Percentiles rank a stretch among this genome's conserved stretches.
phyloP scores from a whole-genome alignment of 2,329 filamentous ascomycete species.

The Reticulascus tulasneorum region DNA sequence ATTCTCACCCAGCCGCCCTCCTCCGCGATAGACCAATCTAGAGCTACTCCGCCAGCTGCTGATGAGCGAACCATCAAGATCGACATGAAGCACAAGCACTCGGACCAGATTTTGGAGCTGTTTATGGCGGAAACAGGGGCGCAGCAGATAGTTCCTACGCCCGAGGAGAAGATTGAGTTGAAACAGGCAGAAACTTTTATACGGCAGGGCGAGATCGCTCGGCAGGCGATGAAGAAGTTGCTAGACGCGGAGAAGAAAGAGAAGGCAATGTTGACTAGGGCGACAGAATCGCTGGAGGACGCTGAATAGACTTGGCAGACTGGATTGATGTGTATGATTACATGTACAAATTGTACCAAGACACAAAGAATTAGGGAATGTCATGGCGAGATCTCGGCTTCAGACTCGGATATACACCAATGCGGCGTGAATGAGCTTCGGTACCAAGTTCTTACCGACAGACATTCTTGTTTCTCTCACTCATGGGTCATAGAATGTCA shows the following conservation, averaged over 20 bases:
- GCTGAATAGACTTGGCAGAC: no score
- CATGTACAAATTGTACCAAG: slow-evolving; percentile 15
- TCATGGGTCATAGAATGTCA: no score
- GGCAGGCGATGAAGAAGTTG: slow-evolving; percentile 47
- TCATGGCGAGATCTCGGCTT: no score
- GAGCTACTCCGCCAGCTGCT: slow-evolving; percentile 39
- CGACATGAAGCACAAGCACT: slow-evolving; percentile 61
- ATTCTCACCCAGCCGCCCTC: slow-evolving; percentile 38
- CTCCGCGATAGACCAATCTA: slow-evolving; percentile 42
- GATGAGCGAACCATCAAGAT: slow-evolving; percentile 50
- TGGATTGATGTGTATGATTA: slow-evolving; percentile 11
- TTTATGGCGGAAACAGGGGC: slow-evolving; percentile 63
- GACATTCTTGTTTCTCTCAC: no score
- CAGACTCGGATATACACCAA: no score
- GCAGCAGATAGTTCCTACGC: slow-evolving; percentile 48
- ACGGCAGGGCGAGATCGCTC: slow-evolving; percentile 49
- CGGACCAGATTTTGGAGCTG: slow-evolving; percentile 58
- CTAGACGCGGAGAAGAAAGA: slow-evolving; percentile 58
- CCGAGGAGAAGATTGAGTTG: slow-evolving; percentile 57
- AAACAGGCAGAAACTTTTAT: slow-evolving; percentile 51
- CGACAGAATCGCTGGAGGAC: no score
- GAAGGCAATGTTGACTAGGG: slow-evolving; percentile 44
- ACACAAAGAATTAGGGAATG: no score
- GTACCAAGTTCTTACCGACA: no score
- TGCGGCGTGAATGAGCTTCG: no score